Percentiles rank a stretch among this genome's conserved stretches.
Conservation (phyloP, 345 rosid species). For the Eucalyptus paniculata region DNA sequence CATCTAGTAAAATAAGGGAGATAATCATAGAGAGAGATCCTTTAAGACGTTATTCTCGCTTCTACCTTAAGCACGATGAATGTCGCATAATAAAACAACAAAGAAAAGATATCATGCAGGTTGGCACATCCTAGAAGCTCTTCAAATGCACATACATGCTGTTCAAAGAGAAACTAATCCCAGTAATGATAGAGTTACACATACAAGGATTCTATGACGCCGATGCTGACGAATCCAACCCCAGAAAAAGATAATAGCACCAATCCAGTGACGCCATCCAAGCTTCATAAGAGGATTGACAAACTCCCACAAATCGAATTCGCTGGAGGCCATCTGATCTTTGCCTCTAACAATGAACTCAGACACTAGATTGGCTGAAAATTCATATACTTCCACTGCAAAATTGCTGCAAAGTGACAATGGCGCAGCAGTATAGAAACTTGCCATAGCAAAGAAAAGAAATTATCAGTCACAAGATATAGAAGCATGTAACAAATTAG, state of each 20-base stretch:
- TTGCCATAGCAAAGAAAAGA: conserved; percentile 5
- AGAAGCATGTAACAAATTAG: background rate
- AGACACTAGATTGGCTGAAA: conserved; percentile 13
- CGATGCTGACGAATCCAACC: conserved; percentile 67
- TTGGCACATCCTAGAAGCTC: background rate
- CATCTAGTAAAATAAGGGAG: background rate
- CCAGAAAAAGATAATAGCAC: conserved; percentile 47
- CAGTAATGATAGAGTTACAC: background rate
- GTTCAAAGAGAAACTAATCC: background rate
- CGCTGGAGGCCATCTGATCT: conserved; percentile 4
- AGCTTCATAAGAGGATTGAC: conserved; percentile 26
- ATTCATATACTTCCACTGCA: conserved; percentile 28
- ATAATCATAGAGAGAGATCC: background rate
- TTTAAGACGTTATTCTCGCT: background rate
- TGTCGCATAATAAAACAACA: background rate
- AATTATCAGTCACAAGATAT: background rate
- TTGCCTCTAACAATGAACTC: conserved; percentile 35
- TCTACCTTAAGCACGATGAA: background rate
- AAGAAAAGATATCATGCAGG: conserved; percentile 10
- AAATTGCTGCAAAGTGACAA: conserved; percentile 43
- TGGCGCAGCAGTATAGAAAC: conserved; percentile 50
- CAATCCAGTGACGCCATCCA: conserved; percentile 49
- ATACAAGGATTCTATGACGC: conserved; percentile 60
- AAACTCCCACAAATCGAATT: conserved; percentile 21
- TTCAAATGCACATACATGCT: background rate